Conservation (phyloP, 179 eudicot species). For the Corrigiola litoralis region DNA sequence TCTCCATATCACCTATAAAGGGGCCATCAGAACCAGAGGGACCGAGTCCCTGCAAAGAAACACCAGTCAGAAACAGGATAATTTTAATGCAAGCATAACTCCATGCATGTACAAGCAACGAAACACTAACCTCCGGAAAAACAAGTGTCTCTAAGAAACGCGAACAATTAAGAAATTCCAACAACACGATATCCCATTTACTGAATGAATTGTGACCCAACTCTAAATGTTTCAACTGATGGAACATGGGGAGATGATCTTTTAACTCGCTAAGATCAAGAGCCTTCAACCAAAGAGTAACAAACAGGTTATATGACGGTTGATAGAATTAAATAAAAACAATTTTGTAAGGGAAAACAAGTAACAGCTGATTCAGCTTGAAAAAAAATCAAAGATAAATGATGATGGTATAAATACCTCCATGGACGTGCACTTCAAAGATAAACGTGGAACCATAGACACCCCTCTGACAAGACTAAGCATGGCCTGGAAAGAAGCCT, state of each 20-base stretch:
- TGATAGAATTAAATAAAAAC: not conserved
- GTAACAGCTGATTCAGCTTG: not conserved
- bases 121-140: not conserved
- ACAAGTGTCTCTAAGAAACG: conserved; percentile 1
- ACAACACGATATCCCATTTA: not conserved
- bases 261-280: not conserved
- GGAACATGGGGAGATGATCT: conserved; percentile 5
- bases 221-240: not conserved
- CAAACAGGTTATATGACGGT: too few relatives aligned
- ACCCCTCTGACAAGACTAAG: not conserved
- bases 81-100: not conserved
- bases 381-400: too few relatives aligned
- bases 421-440: not conserved
- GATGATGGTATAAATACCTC: not conserved
- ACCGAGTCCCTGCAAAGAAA: not conserved
- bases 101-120: not conserved
- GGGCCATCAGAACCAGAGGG: not conserved
- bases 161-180: conserved; percentile 1
- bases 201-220: not conserved
- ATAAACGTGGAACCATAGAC: not conserved
- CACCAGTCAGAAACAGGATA: not conserved
- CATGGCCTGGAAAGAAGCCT: not conserved
- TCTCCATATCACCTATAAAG: not conserved
- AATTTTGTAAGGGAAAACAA: not conserved
- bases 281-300: not conserved